Percentiles rank a stretch among this genome's conserved stretches.
Evolutionary conservation across 2,329 filamentous ascomycete genomes (phyloP).

Genomic region (Epichloe typhina): DNA sequence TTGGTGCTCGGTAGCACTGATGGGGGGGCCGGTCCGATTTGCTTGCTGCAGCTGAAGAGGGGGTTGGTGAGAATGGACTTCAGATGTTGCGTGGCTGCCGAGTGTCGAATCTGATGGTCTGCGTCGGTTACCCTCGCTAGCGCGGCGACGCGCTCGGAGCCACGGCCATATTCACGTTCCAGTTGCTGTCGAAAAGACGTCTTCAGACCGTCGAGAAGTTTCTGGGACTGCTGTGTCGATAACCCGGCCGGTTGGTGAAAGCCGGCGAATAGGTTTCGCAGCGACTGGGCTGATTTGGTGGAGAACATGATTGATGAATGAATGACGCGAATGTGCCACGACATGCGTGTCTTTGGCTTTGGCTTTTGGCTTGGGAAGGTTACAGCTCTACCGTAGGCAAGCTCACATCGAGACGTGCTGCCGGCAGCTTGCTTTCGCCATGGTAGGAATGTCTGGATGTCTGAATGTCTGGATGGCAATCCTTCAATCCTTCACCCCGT

Average conservation of each 20-base stretch:
- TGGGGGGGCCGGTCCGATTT: conserved; percentile 10
- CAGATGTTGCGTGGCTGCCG: conserved; percentile 33
- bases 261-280: conserved; percentile 26
- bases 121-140: conserved; percentile 9
- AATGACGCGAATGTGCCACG: not conserved
- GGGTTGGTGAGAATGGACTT: conserved; percentile 44
- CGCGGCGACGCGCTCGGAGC: conserved; percentile 14
- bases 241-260: conserved; percentile 40
- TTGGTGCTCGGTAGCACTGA: conserved; percentile 7
- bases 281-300: conserved; percentile 23
- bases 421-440: not conserved
- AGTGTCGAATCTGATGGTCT: conserved; percentile 20
- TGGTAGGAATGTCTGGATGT: not conserved
- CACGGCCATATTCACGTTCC: conserved; percentile 42
- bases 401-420: conserved; percentile 2
- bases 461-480: not conserved
- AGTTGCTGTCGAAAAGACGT: conserved; percentile 44
- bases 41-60: conserved; percentile 33
- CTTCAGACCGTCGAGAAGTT: conserved; percentile 42
- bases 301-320: conserved; percentile 19
- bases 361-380: not conserved
- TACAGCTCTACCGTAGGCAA: conserved; percentile 6
- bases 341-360: not conserved
- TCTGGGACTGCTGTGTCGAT: conserved; percentile 35
- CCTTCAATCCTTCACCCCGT: no score